Percentiles rank a stretch among this genome's conserved stretches.
Conservation (phyloP, 495 filamentous ascomycete species). For the Parachaetomium inaequale region DNA sequence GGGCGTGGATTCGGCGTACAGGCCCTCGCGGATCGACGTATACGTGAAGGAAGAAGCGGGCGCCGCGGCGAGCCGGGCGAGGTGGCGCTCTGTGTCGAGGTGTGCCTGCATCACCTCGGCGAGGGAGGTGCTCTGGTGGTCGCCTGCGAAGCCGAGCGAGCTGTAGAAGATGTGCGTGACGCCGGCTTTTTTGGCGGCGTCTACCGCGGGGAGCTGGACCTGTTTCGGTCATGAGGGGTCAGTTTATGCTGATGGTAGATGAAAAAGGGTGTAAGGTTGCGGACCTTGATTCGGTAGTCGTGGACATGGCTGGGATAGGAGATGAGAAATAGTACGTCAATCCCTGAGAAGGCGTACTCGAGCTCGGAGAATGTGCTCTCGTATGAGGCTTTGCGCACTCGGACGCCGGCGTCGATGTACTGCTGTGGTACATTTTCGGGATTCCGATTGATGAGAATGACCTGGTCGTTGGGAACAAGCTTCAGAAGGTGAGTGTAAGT, state of each 20-base stretch:
- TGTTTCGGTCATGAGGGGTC: not conserved
- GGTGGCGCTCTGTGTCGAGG: constrained; percentile 57
- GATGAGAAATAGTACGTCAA: constrained; percentile 49
- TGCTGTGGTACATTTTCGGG: constrained; percentile 37
- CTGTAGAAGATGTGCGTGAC: constrained; percentile 66
- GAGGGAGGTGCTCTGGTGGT: constrained; percentile 21
- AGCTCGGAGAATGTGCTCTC: constrained; percentile 34
- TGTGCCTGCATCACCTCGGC: constrained; percentile 67
- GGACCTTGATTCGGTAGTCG: constrained; percentile 26
- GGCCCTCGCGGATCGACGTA: constrained; percentile 58
- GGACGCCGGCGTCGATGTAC: constrained; percentile 27
- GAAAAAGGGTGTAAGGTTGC: not conserved
- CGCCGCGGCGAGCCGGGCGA: constrained; percentile 35
- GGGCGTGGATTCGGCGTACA: constrained; percentile 66
- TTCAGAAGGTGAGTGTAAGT: constrained; percentile 44
- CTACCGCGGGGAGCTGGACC: constrained; percentile 46
- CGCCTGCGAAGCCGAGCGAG: constrained; percentile 56
- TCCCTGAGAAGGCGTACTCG: constrained; percentile 40
- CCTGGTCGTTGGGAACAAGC: constrained; percentile 37
- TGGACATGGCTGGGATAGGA: constrained; percentile 41
- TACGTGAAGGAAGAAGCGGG: constrained; percentile 26
- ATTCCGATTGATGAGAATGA: constrained; percentile 46
- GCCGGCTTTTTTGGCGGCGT: constrained; percentile 54
- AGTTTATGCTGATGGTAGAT: not conserved
- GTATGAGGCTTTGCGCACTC: constrained; percentile 43